Evolutionary conservation across 495 filamentous ascomycete species (phyloP), one percentile per base, ranked within the genome.

Genomic region (Aspergillus ostianus): DNA sequence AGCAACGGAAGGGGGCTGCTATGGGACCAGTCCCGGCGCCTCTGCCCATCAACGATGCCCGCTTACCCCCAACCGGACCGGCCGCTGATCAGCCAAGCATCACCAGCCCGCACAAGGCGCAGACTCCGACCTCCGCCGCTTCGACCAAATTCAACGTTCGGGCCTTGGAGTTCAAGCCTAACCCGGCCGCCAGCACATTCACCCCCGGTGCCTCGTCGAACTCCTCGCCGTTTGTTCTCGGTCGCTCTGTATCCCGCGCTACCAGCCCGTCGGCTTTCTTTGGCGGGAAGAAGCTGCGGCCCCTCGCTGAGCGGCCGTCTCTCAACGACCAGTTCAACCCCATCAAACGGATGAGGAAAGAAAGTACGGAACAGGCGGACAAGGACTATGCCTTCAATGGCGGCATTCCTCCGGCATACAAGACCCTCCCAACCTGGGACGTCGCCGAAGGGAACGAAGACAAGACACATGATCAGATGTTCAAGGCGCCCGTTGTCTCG

Each of bases 91-190:
- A 75, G 52, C 60, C 72, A 27, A 61, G 67, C 26, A 59, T 80
- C n/a, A 70, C 74, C 13, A 79, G 74, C 65, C 76, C 80, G 46
- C 73, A 66, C 26, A 77, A 79, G 65, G 53, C 74, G n/a, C 81
- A 80, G 32, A 80, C 77, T 10, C 77, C 81, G 2, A 76, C 73
- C 0, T 81, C 80, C 29, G 77, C 80, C 55, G 75, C 81, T 48
- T 82, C 84, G 10, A 80, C 80, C 26, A 88, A 90, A 69, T 84
- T 96, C 75, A 95, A 96, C 64, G 91, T 90, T 2, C 87, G 85
- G 52, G 92, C 88, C 30, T 81, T 85, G 65, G 92, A 95, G 66
- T 97, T 97, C 74, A 85, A 87, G 62, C 91, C 91, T 4, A 93
- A 87, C 65, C 85, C 90, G 9, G 86, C 88, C 45, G 91, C 91